Evolutionary conservation across 208 protist genomes (phyloP), one percentile per base, ranked within the genome.

Genomic region (Acanthamoeba lenticulata): DNA sequence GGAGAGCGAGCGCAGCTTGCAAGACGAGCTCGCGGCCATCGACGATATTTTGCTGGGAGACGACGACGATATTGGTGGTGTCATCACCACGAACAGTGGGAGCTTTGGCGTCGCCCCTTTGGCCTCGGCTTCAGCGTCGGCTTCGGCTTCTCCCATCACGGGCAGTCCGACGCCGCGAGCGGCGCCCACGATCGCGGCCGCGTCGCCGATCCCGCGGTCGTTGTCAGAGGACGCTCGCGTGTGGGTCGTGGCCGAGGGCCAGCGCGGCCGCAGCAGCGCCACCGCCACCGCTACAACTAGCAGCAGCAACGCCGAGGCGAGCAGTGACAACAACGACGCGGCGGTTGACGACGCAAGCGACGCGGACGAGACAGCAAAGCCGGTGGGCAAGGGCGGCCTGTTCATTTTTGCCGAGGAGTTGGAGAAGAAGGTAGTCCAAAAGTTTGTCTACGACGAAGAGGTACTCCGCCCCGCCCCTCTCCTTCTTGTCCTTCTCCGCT

Each of bases 391-490:
- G 0, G 44, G 74, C 74, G 15, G 74, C 13, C 74, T 85, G 6
- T 85, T 85, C 29, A 85, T 85, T 42, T 85, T 85, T 19, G 74
- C 74, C 74, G 74, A 85, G 32, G 74, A 85, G 44, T 42, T 85
- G n/a, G 74, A 85, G 44, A 85, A 85, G 74, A 85, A 85, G 74
- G 74, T 85, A 17, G 74, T 85, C 42, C 44, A 85, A 42, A 85
- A 85, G 42, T 85, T 85, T 19, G 74, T 85, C 44, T 85, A 85
- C n/a, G 74, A 85, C 36, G 74, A 85, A 85, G 74, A 85, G 74
- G 74, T 85, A 29, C 74, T n/a, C n/a, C n/a, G n/a, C n/a, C n/a
- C n/a, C n/a, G n/a, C n/a, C n/a, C n/a, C n/a, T n/a, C n/a, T n/a
- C n/a, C n/a, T n/a, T n/a, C n/a, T n/a, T n/a, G n/a, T n/a, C n/a